A percentile compares a stretch with the other conserved stretches of the same genome.
Conservation (phyloP, 768 basidiomycete genomes). For the Calocera viscosa region DNA sequence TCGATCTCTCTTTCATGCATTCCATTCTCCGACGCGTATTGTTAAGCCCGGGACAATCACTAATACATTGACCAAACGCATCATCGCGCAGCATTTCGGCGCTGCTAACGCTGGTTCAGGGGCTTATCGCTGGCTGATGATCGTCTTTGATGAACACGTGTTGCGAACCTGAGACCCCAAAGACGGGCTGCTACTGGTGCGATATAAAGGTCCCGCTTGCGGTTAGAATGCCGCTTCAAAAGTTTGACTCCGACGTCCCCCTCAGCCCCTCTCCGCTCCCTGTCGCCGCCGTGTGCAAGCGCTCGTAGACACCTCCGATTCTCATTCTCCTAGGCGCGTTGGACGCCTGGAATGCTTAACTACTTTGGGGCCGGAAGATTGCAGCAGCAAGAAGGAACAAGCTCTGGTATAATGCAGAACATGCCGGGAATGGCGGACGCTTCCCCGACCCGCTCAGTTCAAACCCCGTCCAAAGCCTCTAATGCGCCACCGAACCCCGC, state of each 20-base stretch:
- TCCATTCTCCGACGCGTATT: slow-evolving; percentile 4
- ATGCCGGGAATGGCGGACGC: slow-evolving; percentile 5
- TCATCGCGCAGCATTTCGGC: not conserved
- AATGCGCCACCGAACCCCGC: slow-evolving; percentile 7
- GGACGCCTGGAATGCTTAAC: not conserved
- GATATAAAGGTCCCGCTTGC: slow-evolving; percentile 3
- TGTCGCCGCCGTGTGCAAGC: not conserved
- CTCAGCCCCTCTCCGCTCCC: not conserved
- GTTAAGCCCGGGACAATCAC: not conserved
- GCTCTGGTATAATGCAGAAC: not conserved
- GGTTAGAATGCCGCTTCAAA: slow-evolving; percentile 3
- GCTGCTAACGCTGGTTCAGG: not conserved
- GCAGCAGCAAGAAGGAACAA: not conserved
- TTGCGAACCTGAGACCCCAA: not conserved
- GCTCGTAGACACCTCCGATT: not conserved
- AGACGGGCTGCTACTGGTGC: not conserved
- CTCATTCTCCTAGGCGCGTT: not conserved
- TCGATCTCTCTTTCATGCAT: not conserved
- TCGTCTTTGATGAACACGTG: not conserved
- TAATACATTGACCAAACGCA: not conserved
- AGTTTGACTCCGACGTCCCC: slow-evolving; percentile 7
- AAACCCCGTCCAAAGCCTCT: slow-evolving; percentile 7
- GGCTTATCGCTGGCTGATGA: not conserved
- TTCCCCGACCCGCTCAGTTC: not conserved
- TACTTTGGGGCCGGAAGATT: not conserved